Evolutionary conservation across 306 rosid genomes (phyloP).

Genomic region (Gleditsia sinensis): DNA sequence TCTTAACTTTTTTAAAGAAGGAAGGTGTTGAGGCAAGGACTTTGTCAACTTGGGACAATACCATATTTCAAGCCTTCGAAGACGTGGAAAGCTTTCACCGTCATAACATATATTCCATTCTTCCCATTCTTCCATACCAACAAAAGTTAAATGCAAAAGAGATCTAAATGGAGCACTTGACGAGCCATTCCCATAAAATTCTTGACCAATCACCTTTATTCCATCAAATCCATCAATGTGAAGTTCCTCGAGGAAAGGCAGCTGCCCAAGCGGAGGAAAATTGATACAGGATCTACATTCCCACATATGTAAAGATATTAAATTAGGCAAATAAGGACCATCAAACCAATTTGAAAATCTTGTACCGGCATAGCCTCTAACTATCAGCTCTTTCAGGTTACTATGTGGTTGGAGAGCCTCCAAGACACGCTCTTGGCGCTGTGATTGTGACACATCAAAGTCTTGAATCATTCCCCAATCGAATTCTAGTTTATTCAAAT

Average conservation of each 20-base stretch:
- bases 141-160: not conserved
- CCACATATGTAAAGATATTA: not conserved
- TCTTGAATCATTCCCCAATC: not conserved
- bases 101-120: no score
- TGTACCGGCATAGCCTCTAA: not conserved
- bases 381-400: not conserved
- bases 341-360: conserved; percentile 29
- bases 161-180: not conserved
- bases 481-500: not conserved
- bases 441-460: not conserved
- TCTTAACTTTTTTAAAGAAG: no score
- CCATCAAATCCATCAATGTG: not conserved
- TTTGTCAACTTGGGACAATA: no score
- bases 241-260: not conserved
- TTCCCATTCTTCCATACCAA: no score
- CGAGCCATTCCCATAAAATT: not conserved
- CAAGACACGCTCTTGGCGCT: not conserved
- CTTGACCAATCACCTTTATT: not conserved
- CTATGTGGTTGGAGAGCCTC: not conserved
- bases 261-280: not conserved
- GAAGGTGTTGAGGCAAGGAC: not conserved
- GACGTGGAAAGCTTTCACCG: no score
- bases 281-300: not conserved
- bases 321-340: not conserved
- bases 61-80: no score